Percentiles rank a stretch among this genome's conserved stretches.
phyloP scores from a whole-genome alignment of 2,329 filamentous ascomycete species.

The Scytalidium lignicola region DNA sequence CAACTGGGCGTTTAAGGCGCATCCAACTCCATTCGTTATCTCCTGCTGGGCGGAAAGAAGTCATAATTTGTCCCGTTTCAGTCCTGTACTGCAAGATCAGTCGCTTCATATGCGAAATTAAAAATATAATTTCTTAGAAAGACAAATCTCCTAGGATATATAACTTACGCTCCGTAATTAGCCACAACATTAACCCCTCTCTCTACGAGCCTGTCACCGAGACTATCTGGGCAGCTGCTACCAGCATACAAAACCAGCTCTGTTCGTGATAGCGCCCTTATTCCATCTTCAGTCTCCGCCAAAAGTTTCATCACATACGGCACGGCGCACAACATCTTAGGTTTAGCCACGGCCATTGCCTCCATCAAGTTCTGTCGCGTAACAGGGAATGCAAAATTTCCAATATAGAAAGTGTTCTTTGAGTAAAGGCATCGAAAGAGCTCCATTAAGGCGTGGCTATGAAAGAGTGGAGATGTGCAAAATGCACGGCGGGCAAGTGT shows the following conservation, averaged over 20 bases:
- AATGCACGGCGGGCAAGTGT: slow-evolving; percentile 30
- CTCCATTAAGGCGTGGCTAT: slow-evolving; percentile 53
- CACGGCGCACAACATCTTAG: slow-evolving; percentile 55
- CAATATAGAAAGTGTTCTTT: slow-evolving; percentile 45
- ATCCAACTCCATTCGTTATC: slow-evolving; percentile 60
- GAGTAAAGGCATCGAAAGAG: slow-evolving; percentile 48
- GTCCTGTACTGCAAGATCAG: slow-evolving; percentile 34
- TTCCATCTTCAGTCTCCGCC: slow-evolving; percentile 50
- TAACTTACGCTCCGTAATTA: slow-evolving; percentile 52
- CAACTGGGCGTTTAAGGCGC: slow-evolving; percentile 21
- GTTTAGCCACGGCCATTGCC: slow-evolving; percentile 36
- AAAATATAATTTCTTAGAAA: too few relatives aligned
- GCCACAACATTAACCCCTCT: slow-evolving; percentile 49
- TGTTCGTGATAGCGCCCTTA: slow-evolving; percentile 38
- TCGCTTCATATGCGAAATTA: not conserved
- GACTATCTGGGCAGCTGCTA: slow-evolving; percentile 52
- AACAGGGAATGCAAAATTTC: slow-evolving; percentile 50
- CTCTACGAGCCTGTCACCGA: slow-evolving; percentile 48
- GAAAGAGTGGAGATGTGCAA: slow-evolving; percentile 52
- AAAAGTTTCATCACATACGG: slow-evolving; percentile 62
- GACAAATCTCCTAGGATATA: too few relatives aligned
- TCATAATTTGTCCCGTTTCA: slow-evolving; percentile 59
- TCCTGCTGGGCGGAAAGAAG: slow-evolving; percentile 44
- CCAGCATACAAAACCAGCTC: slow-evolving; percentile 54
- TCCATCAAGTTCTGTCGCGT: slow-evolving; percentile 43